A percentile compares a stretch with the other conserved stretches of the same genome.
phyloP scores from a whole-genome alignment of 345 rosid species.

The Eucalyptus cloeziana region DNA sequence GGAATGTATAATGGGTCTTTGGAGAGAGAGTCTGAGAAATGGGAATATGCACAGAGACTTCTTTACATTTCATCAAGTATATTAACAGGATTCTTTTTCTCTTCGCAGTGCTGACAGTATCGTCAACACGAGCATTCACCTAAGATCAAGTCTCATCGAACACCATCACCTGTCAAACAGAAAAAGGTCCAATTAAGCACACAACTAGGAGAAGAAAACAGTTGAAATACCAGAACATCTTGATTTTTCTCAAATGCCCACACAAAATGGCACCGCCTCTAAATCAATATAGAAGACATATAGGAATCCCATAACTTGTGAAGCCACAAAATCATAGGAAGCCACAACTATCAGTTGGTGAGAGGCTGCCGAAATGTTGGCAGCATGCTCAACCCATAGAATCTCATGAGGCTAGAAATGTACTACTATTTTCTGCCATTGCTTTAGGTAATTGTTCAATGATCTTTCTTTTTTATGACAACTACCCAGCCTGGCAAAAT shows the following conservation, averaged over 20 bases:
- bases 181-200: background rate
- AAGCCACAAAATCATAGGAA: background rate
- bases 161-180: conserved; percentile 29
- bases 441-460: background rate
- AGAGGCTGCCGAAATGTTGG: background rate
- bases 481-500: background rate
- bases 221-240: background rate
- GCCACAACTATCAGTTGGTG: background rate
- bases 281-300: background rate
- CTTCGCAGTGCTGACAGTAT: conserved; percentile 10
- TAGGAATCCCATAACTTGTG: background rate
- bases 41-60: conserved; percentile 24
- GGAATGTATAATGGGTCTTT: background rate
- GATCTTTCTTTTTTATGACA: background rate
- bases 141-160: conserved; percentile 47
- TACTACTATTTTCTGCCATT: background rate
- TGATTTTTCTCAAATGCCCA: background rate
- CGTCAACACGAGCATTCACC: conserved; percentile 4
- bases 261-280: background rate
- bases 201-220: background rate
- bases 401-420: background rate
- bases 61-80: background rate
- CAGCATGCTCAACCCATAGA: background rate
- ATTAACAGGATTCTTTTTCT: background rate
- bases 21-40: background rate